phyloP scores from a whole-genome alignment of 1,284 basidiomycete genomes.

The Thelephora terrestris region DNA sequence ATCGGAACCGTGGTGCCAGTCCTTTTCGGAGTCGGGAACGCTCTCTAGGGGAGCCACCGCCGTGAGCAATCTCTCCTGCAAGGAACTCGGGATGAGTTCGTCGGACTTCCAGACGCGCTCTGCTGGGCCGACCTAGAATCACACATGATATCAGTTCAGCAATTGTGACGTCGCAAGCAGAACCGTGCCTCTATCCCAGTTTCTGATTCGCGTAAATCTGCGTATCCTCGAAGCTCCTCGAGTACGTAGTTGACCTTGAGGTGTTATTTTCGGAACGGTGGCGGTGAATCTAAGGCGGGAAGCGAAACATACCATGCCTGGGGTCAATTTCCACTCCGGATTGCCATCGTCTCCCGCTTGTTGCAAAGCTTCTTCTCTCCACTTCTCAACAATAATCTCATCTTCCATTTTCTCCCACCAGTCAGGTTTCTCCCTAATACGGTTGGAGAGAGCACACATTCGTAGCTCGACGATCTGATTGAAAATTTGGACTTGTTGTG shows the following conservation, averaged over 20 bases:
- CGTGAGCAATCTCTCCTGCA: neutral
- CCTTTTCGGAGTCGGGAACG: constrained; percentile 10
- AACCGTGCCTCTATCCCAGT: constrained; percentile 26
- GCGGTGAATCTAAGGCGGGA: neutral
- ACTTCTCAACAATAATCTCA: constrained; percentile 5
- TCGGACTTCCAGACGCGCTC: constrained; percentile 43
- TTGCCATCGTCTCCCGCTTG: neutral
- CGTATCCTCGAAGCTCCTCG: constrained; percentile 40
- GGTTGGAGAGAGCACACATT: constrained; percentile 8
- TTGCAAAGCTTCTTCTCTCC: constrained; percentile 11
- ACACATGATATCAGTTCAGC: neutral
- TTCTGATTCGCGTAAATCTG: constrained; percentile 28
- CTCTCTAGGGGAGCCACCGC: constrained; percentile 3
- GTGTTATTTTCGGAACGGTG: constrained; percentile 17
- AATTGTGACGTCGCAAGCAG: neutral
- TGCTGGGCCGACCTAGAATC: constrained; percentile 17
- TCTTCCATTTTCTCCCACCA: constrained; percentile 13
- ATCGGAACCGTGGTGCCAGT: constrained; percentile 16
- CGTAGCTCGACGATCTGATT: constrained; percentile 7
- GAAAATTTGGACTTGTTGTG: too few relatives aligned
- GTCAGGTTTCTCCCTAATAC: constrained; percentile 10
- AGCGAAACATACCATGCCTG: too few relatives aligned
- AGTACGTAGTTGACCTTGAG: constrained; percentile 33
- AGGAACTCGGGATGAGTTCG: neutral
- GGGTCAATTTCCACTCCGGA: too few relatives aligned